phyloP scores from a whole-genome alignment of 345 rosid species.

The Melastoma malabathricum region DNA sequence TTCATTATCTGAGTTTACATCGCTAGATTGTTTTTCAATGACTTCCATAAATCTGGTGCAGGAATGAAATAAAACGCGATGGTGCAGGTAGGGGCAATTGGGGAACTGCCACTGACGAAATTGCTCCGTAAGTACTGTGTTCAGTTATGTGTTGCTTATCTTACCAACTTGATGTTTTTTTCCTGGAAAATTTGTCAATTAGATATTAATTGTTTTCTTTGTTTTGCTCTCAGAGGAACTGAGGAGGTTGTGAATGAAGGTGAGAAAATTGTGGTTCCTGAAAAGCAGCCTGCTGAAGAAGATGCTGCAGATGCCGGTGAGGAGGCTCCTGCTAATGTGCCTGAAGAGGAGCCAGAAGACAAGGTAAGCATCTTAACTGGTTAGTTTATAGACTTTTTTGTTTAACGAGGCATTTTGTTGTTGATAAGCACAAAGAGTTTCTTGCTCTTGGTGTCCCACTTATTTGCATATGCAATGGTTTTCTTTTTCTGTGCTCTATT shows the following conservation, averaged over 20 bases:
- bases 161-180: background rate
- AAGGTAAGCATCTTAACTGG: slow-evolving; percentile 29
- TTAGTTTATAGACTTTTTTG: background rate
- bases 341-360: slow-evolving; percentile 72
- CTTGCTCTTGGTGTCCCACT: too few species aligned
- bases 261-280: slow-evolving; percentile 37
- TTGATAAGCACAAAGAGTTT: too few species aligned
- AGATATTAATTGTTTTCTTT: background rate
- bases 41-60: slow-evolving; percentile 8
- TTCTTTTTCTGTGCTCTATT: too few species aligned
- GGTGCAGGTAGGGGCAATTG: slow-evolving; percentile 94
- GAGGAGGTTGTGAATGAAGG: slow-evolving; percentile 43
- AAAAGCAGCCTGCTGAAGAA: slow-evolving; percentile 51
- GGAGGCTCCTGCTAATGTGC: slow-evolving; percentile 33
- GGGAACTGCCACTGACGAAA: slow-evolving; percentile 77
- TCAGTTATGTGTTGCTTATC: background rate
- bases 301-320: slow-evolving; percentile 54
- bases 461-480: too few species aligned
- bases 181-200: background rate
- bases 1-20: background rate
- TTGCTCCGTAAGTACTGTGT: slow-evolving; percentile 44
- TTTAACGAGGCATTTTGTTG: too few species aligned
- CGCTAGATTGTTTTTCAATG: background rate
- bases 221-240: slow-evolving; percentile 33
- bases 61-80: slow-evolving; percentile 71